Evolutionary conservation across 2,329 filamentous ascomycete genomes (phyloP), one percentile per base, ranked within the genome.

Genomic region (Anthostomella pinea): DNA sequence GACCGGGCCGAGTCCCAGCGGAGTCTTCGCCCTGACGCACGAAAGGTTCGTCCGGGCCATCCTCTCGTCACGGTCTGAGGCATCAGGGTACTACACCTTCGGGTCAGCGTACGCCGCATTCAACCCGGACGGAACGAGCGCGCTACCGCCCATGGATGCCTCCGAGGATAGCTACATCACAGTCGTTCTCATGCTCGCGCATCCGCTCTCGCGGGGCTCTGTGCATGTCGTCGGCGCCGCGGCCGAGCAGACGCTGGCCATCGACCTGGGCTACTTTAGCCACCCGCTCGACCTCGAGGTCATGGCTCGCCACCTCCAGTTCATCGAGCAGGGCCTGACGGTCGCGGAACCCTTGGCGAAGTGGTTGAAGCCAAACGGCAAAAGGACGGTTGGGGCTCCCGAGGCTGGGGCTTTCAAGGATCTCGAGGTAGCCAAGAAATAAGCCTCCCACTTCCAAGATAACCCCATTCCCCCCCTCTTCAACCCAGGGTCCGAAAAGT

Each of bases 201-300:
- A 51, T 23, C 48, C 49, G 14, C 35, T 52, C 5, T 48, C 45
- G 5, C 43, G 45, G 4, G 47, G 47, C 18, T 48, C 41, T 11
- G 38, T 45, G 23, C 50, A 51, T 14, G 41, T 52, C 20, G 41
- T 21, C 30, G 35, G 32, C 13, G 22, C 37, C 3, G 23, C 28
- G 8, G 20, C 39, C 8, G 25, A 29, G 13, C 16, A 5, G 27
- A 31, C 8, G 15, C n/a, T 24, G 13, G 24, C 11, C 11, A 30
- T 51, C n/a, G 38, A 48, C 26, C 37, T 31, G 2, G 31, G 30
- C 2, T 43, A 48, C 20, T 29, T 48, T 8, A 23, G 21, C 5
- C 37, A 48, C 14, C 41, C 38, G 3, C 18, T 45, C 2, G 40
- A 48, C 18, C 21, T 48, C 9, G 46, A 45, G 16, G 27, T 48